Base-by-base conservation (phyloP, 2,329 filamentous ascomycete species). In the Paracoccidioides lutzii region DNA sequence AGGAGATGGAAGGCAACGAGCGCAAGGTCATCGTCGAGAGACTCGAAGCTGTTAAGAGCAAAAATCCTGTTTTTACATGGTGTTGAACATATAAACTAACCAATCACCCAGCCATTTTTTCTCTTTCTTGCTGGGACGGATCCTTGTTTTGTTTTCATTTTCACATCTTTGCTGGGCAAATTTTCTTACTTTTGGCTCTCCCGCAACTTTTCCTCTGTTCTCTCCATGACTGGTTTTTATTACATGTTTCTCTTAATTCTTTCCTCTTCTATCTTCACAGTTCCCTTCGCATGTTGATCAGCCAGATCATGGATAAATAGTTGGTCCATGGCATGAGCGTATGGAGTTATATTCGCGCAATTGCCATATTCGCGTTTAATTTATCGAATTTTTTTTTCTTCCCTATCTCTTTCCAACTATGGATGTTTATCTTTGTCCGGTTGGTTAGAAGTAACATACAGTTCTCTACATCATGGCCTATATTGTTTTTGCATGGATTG, bases 11-110 rank as follows among this genome's bases (percentile, higher is more conserved):
- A 71, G 88, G 88, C 10, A 88, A 90, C 65, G 84, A 87, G 68
- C 81, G 90, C 64, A 95, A 93, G 72, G 93, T 98, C 50, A 97
- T 98, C 76, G 90, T 98, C 50, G 93, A 98, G 76, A 79, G 93
- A 60, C 74, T 98, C 57, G 93, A 98, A 76, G 87, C 91, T 58
- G 93, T 98, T 59, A 97, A 97, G 78, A 88, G 84, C 67, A 87
- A 86, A 69, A 94, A 95, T 67, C 93, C 93, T 1, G 90, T 98
- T 37, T 98, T 98, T 72, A 95, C 88, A 46, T 98, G 93, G 88
- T 98, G 93, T 76, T 97, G 75, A 75, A 56, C 15, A 3, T 22
- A 22, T 22, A n/a, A 35, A 49, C 9, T 3, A 46, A 46, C 6
- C 1, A 8, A 6, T 58, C 50, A 46, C 56, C 48, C 51, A 32